A percentile compares a stretch with the other conserved stretches of the same genome.
phyloP scores from a whole-genome alignment of 805 yeast genomes.

The Candida chauliodis region DNA sequence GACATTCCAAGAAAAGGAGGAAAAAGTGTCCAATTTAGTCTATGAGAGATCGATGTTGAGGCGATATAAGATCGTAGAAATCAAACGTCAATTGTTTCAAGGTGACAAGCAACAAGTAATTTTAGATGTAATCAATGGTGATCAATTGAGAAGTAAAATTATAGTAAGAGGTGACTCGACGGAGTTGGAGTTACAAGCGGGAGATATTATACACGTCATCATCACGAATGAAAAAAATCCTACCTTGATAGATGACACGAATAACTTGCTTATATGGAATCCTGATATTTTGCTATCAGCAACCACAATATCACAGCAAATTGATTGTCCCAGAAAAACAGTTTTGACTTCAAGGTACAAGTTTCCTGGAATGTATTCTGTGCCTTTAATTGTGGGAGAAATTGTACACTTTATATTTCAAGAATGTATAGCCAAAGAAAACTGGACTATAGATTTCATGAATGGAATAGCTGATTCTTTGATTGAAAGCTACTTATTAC shows the following conservation, averaged over 20 bases:
- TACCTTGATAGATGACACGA: constrained; percentile 49
- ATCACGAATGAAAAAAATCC: constrained; percentile 40
- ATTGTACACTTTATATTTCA: constrained; percentile 79
- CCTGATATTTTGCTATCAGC: constrained; percentile 85
- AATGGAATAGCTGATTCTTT: constrained; percentile 32
- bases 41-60: constrained; percentile 43
- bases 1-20: constrained; percentile 2
- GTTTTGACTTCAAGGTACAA: constrained; percentile 55
- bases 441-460: constrained; percentile 39
- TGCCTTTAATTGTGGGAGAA: constrained; percentile 75
- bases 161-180: constrained; percentile 63
- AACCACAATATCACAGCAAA: constrained; percentile 73
- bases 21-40: constrained; percentile 4
- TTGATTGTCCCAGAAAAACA: constrained; percentile 69
- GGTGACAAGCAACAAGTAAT: constrained; percentile 43
- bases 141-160: constrained; percentile 33
- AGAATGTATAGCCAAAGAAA: constrained; percentile 40
- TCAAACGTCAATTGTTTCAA: constrained; percentile 16
- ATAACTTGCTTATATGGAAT: constrained; percentile 68
- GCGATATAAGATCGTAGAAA: constrained; percentile 42
- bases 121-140: constrained; percentile 45
- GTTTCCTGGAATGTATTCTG: constrained; percentile 59
- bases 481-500: constrained; percentile 43
- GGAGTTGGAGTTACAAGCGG: constrained; percentile 41
- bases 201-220: constrained; percentile 63